Base-by-base conservation (phyloP, 2,329 filamentous ascomycete genomes). In the Macrophomina phaseolina region DNA sequence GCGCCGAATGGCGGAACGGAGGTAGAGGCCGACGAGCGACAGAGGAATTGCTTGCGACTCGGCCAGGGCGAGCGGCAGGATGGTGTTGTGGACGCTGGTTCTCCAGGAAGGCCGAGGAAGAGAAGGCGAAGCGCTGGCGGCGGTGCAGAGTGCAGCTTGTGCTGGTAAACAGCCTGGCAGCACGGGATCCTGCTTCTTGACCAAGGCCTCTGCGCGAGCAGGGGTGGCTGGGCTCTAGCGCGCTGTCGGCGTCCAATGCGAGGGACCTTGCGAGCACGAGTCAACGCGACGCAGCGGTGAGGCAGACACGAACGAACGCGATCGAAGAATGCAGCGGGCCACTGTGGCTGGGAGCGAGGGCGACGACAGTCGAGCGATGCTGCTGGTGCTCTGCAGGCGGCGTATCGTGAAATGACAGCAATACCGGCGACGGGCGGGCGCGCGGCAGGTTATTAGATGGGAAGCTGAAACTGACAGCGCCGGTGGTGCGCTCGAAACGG, bases 271-370 rank as follows among this genome's bases (percentile, higher is more conserved):
- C 23, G 32, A 38, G 58, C 58, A 62, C 58, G 58, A 62, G 58
- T 62, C 58, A 62, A 62, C 58, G 58, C 58, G 58, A 48, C 42
- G 58, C 58, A 62, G 58, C 58, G 58, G 58, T 62, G 58, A 62
- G 30, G 58, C 58, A 34, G 23, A 23, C 23, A 23, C 23, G 23
- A 42, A 40, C 58, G 42, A 38, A 49, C 58, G 58, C 58, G 58
- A 61, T 46, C 56, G 42, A 62, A 48, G 58, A 62, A 62, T 62
- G 58, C 58, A 45, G 58, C 58, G 32, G 14, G 36, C 42, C 16
- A 16, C 36, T 8, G 36, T 32, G 28, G 28, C 38, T 18, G 34
- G 40, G 4, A 23, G 40, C 14, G 51, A 42, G 53, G 36, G 30
- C 36, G 28, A 28, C 40, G 40, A n/a, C 40, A 18, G 58, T 23